Evolutionary conservation across 2,329 filamentous ascomycete genomes (phyloP), one percentile per base, ranked within the genome.

Genomic region (Samsoniella hepiali): DNA sequence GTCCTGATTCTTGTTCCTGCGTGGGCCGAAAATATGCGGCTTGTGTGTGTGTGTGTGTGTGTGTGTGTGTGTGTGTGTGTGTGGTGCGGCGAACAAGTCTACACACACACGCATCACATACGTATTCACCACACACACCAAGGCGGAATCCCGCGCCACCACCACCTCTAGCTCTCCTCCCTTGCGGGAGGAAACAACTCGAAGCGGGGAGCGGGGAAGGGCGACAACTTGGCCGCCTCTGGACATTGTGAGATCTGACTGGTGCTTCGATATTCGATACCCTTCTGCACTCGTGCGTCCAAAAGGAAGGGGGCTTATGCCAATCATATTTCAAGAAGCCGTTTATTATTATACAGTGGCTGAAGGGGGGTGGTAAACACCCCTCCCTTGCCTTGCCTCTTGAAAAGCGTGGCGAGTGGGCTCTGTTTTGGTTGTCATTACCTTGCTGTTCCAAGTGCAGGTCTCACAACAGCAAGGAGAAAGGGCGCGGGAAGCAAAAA

Each of bases 391-490:
- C 34, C 50, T 22, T 34, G 50, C 31, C 38, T 34, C 22, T 13
- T 9, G 13, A 51, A 34, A 51, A 32, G 50, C 50, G 50, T 54
- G 50, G 32, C 50, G n/a, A 54, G 50, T 54, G 32, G 50, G 50
- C 31, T 54, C 32, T 34, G 15, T 17, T 50, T 50, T 13, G 10
- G 45, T 50, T 53, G 11, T 27, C 27, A 13, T 50, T 22, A 32
- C 10, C 47, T 32, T 49, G 45, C 6, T 49, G 45, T 49, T 49
- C 45, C 47, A 32, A 50, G 27, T 29, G 47, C 27, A 50, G 47
- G 47, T 50, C 47, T 50, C 47, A 50, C 47, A 50, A 49, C 45
- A 27, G 45, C 45, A 49, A 49, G 45, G 45, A 49, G 45, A 27
- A 22, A 13, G 45, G 22, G 27, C 11, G 27, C 11, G 47, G 47